Conservation (phyloP, 1,284 basidiomycete species). For the Thelephora terrestris region DNA sequence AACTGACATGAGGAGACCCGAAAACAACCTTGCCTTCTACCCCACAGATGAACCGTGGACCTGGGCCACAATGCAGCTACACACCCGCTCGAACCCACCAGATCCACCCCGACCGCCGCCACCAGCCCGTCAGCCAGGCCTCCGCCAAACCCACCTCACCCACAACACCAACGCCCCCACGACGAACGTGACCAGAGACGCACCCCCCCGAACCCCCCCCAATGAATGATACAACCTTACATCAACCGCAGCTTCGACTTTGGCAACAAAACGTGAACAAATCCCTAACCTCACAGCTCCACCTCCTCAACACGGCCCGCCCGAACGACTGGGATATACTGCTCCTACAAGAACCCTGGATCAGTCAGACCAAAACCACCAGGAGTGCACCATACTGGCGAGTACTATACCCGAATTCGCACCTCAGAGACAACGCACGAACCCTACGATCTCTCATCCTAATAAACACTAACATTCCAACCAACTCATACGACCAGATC, state of each 20-base stretch:
- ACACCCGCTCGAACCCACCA: too few relatives aligned
- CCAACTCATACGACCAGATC: conserved; percentile 18
- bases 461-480: conserved; percentile 17
- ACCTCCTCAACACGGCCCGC: conserved; percentile 14
- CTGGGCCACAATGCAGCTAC: neutral
- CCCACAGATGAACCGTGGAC: neutral
- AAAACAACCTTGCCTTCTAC: neutral
- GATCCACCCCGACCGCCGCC: too few relatives aligned
- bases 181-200: too few relatives aligned
- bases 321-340: conserved; percentile 19
- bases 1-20: conserved; percentile 1
- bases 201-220: too few relatives aligned
- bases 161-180: too few relatives aligned
- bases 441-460: conserved; percentile 19
- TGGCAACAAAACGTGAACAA: conserved; percentile 22
- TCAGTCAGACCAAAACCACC: conserved; percentile 12
- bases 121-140: too few relatives aligned
- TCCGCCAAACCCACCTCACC: too few relatives aligned
- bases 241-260: conserved; percentile 12
- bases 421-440: conserved; percentile 3
- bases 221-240: too few relatives aligned
- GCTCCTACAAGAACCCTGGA: conserved; percentile 26
- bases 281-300: conserved; percentile 14
- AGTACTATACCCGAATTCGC: too few relatives aligned
- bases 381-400: conserved; percentile 15